A percentile compares a stretch with the other conserved stretches of the same genome.
Evolutionary conservation across 2,329 filamentous ascomycete species (phyloP).

Genomic region (Penicillium sp.): DNA sequence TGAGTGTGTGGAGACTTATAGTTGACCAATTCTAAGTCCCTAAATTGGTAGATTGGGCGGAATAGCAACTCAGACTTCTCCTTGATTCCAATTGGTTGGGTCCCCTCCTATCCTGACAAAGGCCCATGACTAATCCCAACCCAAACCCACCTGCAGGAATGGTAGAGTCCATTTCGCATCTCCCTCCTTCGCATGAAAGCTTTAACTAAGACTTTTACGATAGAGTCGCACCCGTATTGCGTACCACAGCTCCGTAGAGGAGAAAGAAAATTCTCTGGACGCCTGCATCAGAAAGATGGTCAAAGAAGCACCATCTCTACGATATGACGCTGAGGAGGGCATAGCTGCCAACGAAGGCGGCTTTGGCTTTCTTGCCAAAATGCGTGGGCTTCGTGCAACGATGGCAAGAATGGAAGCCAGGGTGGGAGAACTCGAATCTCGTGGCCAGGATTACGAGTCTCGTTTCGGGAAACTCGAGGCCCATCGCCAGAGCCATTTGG

Average conservation of each 20-base stretch:
- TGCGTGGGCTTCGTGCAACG: no score
- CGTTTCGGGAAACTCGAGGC: conserved; percentile 3
- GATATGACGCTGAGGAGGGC: conserved; percentile 1
- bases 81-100: no score
- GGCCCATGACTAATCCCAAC: neutral
- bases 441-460: neutral
- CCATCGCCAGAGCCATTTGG: conserved; percentile 10
- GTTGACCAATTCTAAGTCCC: no score
- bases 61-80: no score
- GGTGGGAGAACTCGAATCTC: neutral
- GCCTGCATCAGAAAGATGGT: conserved; percentile 1
- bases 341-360: neutral
- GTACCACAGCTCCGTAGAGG: conserved; percentile 2
- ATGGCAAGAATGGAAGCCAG: no score
- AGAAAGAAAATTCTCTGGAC: conserved; percentile 1
- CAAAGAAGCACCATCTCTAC: conserved; percentile 1
- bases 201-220: neutral
- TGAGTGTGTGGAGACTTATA: no score
- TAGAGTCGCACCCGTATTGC: neutral
- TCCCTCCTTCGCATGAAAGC: neutral
- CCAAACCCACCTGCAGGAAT: no score
- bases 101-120: no score
- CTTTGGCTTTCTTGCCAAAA: neutral
- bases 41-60: no score
- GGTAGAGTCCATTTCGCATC: neutral